Conservation (phyloP, 345 rosid genomes). For the Syzygium grande region DNA sequence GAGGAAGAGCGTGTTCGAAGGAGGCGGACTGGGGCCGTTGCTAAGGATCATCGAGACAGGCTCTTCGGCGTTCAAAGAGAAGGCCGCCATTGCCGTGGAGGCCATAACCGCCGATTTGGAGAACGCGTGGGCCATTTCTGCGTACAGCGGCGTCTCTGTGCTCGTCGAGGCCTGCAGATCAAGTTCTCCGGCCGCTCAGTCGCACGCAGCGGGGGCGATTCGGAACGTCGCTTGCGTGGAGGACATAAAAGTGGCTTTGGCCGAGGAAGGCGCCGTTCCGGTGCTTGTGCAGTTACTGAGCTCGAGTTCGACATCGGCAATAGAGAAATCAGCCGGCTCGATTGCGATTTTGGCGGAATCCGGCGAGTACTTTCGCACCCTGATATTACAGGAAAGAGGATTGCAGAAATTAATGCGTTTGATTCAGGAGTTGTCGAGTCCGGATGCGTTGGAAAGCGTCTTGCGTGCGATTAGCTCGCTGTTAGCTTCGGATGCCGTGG, state of each 20-base stretch:
- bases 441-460: constrained; percentile 38
- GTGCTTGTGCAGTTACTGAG: constrained; percentile 37
- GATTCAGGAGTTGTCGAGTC: constrained; percentile 29
- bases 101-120: constrained; percentile 63
- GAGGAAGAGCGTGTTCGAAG: constrained; percentile 53
- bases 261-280: constrained; percentile 69
- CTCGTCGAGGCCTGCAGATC: constrained; percentile 62
- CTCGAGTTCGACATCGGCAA: constrained; percentile 23
- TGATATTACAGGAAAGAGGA: constrained; percentile 57
- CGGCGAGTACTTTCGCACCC: constrained; percentile 44
- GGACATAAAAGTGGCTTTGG: constrained; percentile 44
- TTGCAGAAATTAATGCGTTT: constrained; percentile 44
- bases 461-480: constrained; percentile 42
- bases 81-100: constrained; percentile 61
- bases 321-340: constrained; percentile 47
- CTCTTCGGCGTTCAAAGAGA: constrained; percentile 46
- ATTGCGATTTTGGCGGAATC: constrained; percentile 52
- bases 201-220: constrained; percentile 54
- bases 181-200: constrained; percentile 39
- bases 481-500: constrained; percentile 15
- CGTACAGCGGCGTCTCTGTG: constrained; percentile 54
- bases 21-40: constrained; percentile 70
- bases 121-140: constrained; percentile 64
- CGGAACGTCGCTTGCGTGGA: constrained; percentile 49
- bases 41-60: constrained; percentile 56